Percentiles rank a stretch among this genome's conserved stretches.
phyloP scores from a whole-genome alignment of 768 basidiomycete species.

The Zangia roseola region DNA sequence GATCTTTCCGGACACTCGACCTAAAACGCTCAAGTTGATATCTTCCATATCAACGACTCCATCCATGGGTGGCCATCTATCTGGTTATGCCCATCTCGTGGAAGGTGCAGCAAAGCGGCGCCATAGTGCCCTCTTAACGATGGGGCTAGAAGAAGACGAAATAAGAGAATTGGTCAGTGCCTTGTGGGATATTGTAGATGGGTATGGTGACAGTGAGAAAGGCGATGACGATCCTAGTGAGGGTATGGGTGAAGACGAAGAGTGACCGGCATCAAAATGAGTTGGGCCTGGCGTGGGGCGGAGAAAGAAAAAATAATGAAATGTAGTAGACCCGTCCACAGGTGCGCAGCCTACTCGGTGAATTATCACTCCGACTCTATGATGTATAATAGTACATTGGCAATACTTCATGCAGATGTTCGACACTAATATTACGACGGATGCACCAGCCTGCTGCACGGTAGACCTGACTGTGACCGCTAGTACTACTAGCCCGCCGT shows the following conservation, averaged over 20 bases:
- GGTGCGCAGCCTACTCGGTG: too few relatives aligned
- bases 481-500: too few relatives aligned
- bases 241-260: slow-evolving; percentile 22
- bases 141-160: slow-evolving; percentile 55
- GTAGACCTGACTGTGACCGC: too few relatives aligned
- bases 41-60: slow-evolving; percentile 48
- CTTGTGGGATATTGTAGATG: slow-evolving; percentile 60
- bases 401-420: too few relatives aligned
- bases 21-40: slow-evolving; percentile 28
- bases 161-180: slow-evolving; percentile 54
- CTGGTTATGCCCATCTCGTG: slow-evolving; percentile 50
- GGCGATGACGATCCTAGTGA: slow-evolving; percentile 22
- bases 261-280: background rate
- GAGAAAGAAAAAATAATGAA: background rate
- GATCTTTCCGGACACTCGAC: slow-evolving; percentile 33
- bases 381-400: too few relatives aligned
- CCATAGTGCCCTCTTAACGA: slow-evolving; percentile 30
- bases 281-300: background rate
- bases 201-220: slow-evolving; percentile 29
- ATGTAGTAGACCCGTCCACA: too few relatives aligned
- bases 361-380: too few relatives aligned
- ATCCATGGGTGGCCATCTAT: slow-evolving; percentile 42
- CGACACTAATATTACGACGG: too few relatives aligned
- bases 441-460: too few relatives aligned
- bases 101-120: slow-evolving; percentile 44